Percentiles rank a stretch among this genome's conserved stretches.
These are phyloP conservation scores for Hypoxylon sp. DNA, from an alignment of 2,329 filamentous ascomycete species.

Conservation along the genomic window DNA sequence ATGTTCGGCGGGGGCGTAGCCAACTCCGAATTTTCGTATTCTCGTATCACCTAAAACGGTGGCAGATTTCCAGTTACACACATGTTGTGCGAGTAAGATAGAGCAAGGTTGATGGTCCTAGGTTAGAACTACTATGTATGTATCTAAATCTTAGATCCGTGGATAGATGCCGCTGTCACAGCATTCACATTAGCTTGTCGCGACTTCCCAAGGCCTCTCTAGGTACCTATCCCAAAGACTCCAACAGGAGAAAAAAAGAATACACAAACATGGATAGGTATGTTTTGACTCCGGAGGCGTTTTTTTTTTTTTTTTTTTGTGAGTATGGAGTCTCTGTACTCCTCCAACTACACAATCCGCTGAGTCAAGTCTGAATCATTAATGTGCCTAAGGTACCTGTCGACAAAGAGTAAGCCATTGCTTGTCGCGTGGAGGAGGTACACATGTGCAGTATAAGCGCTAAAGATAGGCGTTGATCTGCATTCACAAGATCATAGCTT, in stretches of 20 bases:
- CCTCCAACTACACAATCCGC: background rate
- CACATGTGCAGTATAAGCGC: conserved; percentile 1
- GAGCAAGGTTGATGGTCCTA: background rate
- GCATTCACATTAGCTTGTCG: background rate
- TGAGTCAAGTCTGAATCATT: background rate
- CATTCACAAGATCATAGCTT: conserved; percentile 37
- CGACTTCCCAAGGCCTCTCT: too few species aligned
- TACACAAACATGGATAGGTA: background rate
- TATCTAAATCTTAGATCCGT: too few species aligned
- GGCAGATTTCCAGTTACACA: background rate
- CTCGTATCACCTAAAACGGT: background rate
- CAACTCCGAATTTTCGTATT: conserved; percentile 8
- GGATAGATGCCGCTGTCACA: background rate
- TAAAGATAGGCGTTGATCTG: conserved; percentile 20
- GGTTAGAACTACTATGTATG: background rate
- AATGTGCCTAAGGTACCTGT: background rate
- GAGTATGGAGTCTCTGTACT: background rate
- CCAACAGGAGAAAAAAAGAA: background rate
- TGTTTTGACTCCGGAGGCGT: background rate
- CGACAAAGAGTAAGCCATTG: background rate
- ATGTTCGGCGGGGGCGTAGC: background rate
- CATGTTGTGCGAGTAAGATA: background rate
- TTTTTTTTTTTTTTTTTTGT: too few species aligned
- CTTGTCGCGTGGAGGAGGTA: background rate
- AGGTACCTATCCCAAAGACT: too few species aligned